Conservation (phyloP, 257 asterid species). For the Gardenia jasminoides region DNA sequence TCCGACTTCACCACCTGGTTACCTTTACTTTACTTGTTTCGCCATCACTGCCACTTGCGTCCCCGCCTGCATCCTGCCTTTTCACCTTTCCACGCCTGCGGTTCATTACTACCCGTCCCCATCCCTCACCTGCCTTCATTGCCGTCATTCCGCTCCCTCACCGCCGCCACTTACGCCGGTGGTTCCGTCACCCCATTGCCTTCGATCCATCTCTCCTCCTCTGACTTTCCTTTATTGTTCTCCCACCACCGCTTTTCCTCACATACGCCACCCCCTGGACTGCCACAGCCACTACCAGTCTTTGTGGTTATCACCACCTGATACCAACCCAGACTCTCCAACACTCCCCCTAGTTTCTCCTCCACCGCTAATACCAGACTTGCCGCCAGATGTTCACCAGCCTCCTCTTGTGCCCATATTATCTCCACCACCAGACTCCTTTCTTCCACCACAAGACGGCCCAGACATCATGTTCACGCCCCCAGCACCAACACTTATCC, state of each 20-base stretch:
- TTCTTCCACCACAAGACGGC: constrained; percentile 4
- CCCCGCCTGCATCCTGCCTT: too few relatives aligned
- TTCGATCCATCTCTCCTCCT: constrained; percentile 24
- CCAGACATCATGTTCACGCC: neutral
- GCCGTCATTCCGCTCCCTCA: constrained; percentile 7
- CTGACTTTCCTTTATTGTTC: constrained; percentile 12
- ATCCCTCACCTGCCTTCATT: constrained; percentile 3
- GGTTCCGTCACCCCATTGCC: constrained; percentile 29
- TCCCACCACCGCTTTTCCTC: constrained; percentile 30
- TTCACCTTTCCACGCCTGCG: constrained; percentile 20
- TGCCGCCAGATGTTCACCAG: constrained; percentile 32
- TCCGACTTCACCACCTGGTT: constrained; percentile 18
- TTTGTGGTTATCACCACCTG: constrained; percentile 35
- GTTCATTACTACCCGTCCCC: neutral
- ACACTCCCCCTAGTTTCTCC: constrained; percentile 24
- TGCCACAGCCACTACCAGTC: constrained; percentile 6
- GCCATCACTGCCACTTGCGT: constrained; percentile 5
- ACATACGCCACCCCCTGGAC: constrained; percentile 26
- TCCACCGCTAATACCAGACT: constrained; percentile 26
- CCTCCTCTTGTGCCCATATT: constrained; percentile 29
- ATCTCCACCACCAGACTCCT: constrained; percentile 24
- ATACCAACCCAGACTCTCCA: constrained; percentile 16
- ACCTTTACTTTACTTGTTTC: too few relatives aligned
- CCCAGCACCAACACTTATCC: neutral
- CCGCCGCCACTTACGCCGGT: constrained; percentile 23